Conservation (phyloP, 176 grass and related monocot genomes). For the Oryza meridionalis region DNA sequence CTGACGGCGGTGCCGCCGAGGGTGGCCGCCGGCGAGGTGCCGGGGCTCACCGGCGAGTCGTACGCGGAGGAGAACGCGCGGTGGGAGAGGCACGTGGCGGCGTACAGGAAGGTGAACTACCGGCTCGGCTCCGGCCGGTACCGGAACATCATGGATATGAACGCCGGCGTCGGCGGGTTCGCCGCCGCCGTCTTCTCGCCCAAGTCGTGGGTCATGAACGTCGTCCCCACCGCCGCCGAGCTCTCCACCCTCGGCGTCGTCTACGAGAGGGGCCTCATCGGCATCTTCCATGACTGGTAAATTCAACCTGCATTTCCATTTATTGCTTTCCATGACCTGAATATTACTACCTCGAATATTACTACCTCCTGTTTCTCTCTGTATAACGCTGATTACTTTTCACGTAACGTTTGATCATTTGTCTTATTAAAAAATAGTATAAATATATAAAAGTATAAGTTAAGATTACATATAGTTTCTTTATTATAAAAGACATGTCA, state of each 20-base stretch:
- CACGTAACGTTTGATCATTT: too few relatives aligned
- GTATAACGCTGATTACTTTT: too few relatives aligned
- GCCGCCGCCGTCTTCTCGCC: constrained; percentile 72
- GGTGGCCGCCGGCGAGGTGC: constrained; percentile 45
- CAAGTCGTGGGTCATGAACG: constrained; percentile 92
- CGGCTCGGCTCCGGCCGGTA: constrained; percentile 61
- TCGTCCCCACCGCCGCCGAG: constrained; percentile 73
- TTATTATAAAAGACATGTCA: too few relatives aligned
- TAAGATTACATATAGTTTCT: too few relatives aligned
- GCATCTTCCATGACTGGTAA: constrained; percentile 93
- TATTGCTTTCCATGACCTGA: neutral
- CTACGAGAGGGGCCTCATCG: constrained; percentile 82
- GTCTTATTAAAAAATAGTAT: too few relatives aligned
- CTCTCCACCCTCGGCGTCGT: constrained; percentile 68
- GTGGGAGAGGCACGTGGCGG: constrained; percentile 74
- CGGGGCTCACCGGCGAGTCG: constrained; percentile 50
- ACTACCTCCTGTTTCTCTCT: too few relatives aligned
- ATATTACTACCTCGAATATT: neutral
- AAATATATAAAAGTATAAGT: too few relatives aligned
- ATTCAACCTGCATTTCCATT: neutral
- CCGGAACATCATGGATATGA: constrained; percentile 95
- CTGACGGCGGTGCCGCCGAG: constrained; percentile 61
- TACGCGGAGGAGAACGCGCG: constrained; percentile 63
- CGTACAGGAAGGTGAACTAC: constrained; percentile 73
- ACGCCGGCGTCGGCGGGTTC: constrained; percentile 88